These are phyloP conservation scores for Trametes coccinea DNA, from an alignment of 768 basidiomycete genomes.

Conservation along the genomic window DNA sequence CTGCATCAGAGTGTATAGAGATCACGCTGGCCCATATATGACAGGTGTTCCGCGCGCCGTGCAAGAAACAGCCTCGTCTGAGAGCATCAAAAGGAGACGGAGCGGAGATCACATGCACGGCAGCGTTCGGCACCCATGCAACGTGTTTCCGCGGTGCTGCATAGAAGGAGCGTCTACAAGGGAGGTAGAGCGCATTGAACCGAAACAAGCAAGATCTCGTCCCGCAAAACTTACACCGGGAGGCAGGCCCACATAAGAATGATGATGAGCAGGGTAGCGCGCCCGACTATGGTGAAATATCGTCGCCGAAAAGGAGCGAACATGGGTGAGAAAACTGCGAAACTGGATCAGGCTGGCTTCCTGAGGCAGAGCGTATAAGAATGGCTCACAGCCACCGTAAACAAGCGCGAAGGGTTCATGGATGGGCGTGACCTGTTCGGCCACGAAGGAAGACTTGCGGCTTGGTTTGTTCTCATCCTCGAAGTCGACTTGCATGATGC, in stretches of 20 bases:
- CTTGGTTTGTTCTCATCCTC: conserved; percentile 9
- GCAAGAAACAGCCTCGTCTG: too few species aligned
- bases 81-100: neutral
- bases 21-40: too few species aligned
- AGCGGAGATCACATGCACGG: neutral
- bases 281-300: conserved; percentile 36
- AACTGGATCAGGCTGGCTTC: neutral
- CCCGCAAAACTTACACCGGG: conserved; percentile 36
- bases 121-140: neutral
- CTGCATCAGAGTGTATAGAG: too few species aligned
- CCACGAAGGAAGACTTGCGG: conserved; percentile 19
- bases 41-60: too few species aligned
- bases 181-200: conserved; percentile 1
- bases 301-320: conserved; percentile 28
- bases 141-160: neutral
- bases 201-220: neutral
- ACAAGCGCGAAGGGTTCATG: neutral
- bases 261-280: conserved; percentile 33
- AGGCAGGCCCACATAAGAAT: conserved; percentile 43
- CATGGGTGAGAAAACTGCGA: conserved; percentile 28
- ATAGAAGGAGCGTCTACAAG: neutral
- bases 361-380: neutral
- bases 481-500: conserved; percentile 15
- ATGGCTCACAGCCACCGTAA: conserved; percentile 9
- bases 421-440: neutral